Evolutionary conservation across 2,329 filamentous ascomycete genomes (phyloP), one percentile per base, ranked within the genome.

Genomic region (Alternaria triticina): DNA sequence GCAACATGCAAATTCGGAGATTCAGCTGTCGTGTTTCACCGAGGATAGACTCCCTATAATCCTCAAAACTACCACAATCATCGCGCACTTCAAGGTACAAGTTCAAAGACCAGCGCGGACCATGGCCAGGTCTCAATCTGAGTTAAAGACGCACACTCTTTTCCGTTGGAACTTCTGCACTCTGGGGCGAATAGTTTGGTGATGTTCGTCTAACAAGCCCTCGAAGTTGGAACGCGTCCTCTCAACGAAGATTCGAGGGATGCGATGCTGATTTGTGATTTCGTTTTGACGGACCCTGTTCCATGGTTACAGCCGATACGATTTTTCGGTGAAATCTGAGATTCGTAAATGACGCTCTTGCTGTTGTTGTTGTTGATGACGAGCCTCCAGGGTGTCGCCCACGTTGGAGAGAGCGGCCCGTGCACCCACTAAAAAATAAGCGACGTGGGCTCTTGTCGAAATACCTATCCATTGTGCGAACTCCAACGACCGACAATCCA

Each of bases 401-500:
- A 40, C 36, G 36, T 40, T 40, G 36, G 36, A 49, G 22, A 49
- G 7, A 17, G 46, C 49, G 57, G 50, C 23, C 57, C 50, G 50
- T 59, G 57, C 11, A 20, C 28, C n/a, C 57, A 22, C 50, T 59
- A 59, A 33, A 27, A 52, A 59, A 40, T n/a, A 22, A 17, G 25
- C 27, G 40, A 52, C 43, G 36, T 20, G 46, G 15, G 46, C 46
- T 27, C 20, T 22, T 22, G 22, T 49, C 46, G 46, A 49, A 49
- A 45, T 47, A 22, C 44, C 36, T 45, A 33, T 51, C 46, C 40
- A 50, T 30, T 49, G 49, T 25, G 30, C 22, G 43, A 55, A 45
- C 51, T 61, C 54, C 46, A 52, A 59, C 55, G 60, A 62, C 60
- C 52, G 56, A 64, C 66, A 40, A 59, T 62, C 62, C 65, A 61